phyloP scores from a whole-genome alignment of 805 yeast species.

The Starmerella vaccinii region DNA sequence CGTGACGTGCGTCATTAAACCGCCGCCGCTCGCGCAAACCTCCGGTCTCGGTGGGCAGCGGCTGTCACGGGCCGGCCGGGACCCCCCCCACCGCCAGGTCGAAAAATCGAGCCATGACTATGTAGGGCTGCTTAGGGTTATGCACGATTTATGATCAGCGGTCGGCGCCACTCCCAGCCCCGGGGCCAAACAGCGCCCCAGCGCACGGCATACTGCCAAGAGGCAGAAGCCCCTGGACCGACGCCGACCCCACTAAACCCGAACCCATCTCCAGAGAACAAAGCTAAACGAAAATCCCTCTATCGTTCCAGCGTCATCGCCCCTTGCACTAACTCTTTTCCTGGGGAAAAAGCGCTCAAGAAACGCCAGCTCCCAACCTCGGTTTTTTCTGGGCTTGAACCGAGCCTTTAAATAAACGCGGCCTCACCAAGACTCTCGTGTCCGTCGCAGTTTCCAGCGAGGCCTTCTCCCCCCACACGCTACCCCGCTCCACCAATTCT shows the following conservation, averaged over 20 bases:
- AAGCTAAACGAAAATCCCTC: slow-evolving; percentile 2
- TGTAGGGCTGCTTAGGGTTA: neutral
- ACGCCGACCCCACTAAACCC: slow-evolving; percentile 1
- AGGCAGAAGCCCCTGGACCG: neutral
- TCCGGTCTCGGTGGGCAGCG: neutral
- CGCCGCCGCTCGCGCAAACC: too few relatives aligned
- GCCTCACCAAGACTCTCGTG: neutral
- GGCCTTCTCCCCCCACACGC: neutral
- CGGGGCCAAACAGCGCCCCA: neutral
- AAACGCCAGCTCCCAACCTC: neutral
- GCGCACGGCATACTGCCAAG: neutral
- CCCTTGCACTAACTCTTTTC: neutral
- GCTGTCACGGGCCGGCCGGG: neutral
- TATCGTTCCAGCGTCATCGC: neutral
- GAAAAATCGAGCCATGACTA: neutral
- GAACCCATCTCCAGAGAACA: neutral
- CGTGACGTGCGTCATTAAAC: neutral
- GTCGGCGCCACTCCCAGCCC: neutral
- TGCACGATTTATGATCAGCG: neutral
- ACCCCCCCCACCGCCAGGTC: neutral
- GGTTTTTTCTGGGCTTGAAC: neutral
- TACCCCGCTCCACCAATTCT: neutral
- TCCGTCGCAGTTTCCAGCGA: neutral
- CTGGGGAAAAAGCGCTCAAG: neutral
- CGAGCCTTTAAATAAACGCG: neutral